These are phyloP conservation scores for Aethionema arabicum DNA, from an alignment of 345 rosid genomes.

Conservation along the genomic window DNA sequence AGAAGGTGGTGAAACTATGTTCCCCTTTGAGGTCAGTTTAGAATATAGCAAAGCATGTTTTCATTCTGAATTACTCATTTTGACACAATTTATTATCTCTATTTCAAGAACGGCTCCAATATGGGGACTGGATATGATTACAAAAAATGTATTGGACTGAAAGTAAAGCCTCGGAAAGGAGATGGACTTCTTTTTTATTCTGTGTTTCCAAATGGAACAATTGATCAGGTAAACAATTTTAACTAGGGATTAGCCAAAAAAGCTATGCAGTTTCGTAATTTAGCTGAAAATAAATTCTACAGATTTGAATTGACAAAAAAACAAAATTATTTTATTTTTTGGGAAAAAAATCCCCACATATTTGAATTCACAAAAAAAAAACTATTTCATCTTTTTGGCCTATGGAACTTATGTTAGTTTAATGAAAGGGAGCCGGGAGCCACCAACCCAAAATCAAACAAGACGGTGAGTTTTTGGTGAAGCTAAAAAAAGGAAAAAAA, in stretches of 20 bases:
- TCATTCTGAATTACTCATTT: background rate
- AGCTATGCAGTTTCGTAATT: too few relatives aligned
- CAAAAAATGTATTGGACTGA: conserved; percentile 59
- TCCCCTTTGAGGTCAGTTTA: conserved; percentile 64
- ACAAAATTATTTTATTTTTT: too few relatives aligned
- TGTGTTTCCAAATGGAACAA: conserved; percentile 61
- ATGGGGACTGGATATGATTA: conserved; percentile 50
- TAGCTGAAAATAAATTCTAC: too few relatives aligned
- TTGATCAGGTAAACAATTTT: conserved; percentile 50
- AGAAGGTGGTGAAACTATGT: conserved; percentile 87
- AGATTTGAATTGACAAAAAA: too few relatives aligned
- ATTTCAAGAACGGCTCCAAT: conserved; percentile 47
- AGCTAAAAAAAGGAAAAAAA: too few relatives aligned
- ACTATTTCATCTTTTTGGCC: too few relatives aligned
- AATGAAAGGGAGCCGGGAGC: too few relatives aligned
- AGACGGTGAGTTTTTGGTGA: too few relatives aligned
- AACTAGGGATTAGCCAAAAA: background rate
- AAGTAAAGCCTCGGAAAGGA: conserved; percentile 74
- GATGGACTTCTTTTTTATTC: conserved; percentile 77
- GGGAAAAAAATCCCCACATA: too few relatives aligned
- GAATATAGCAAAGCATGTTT: conserved; percentile 18
- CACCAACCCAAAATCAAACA: too few relatives aligned
- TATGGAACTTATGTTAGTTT: too few relatives aligned
- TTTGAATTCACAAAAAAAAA: too few relatives aligned
- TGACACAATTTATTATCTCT: conserved; percentile 5